Conservation (phyloP, 768 basidiomycete genomes). For the Leccinellum albellum region DNA sequence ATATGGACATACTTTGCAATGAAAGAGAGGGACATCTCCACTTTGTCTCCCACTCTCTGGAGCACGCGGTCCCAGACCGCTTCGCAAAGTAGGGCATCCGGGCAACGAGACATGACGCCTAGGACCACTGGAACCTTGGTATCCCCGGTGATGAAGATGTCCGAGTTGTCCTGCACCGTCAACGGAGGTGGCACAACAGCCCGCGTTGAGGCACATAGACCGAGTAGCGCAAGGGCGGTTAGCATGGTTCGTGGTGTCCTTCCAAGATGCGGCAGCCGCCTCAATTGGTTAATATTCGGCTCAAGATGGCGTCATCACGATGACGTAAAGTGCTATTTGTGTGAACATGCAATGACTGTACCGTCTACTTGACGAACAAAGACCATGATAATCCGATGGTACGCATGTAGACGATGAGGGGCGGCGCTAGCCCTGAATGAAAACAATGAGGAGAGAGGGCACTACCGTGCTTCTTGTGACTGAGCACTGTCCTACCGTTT, state of each 20-base stretch:
- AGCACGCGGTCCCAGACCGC: constrained; percentile 70
- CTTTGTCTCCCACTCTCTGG: constrained; percentile 54
- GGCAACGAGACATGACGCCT: constrained; percentile 70
- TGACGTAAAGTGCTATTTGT: constrained; percentile 21
- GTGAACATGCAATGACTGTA: not conserved
- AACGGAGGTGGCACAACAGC: constrained; percentile 15
- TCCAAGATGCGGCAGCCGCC: not conserved
- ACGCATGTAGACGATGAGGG: constrained; percentile 11
- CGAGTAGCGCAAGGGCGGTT: constrained; percentile 14
- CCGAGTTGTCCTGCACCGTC: constrained; percentile 19
- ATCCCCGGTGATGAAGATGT: constrained; percentile 11
- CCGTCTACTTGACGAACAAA: constrained; percentile 2
- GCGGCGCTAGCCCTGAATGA: constrained; percentile 20
- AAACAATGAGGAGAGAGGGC: constrained; percentile 29
- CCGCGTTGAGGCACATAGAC: constrained; percentile 9
- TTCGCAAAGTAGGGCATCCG: constrained; percentile 83
- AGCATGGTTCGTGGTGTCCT: constrained; percentile 23
- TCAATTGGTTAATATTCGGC: not conserved
- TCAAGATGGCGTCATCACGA: constrained; percentile 24
- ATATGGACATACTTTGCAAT: constrained; percentile 59
- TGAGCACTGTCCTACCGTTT: constrained; percentile 50
- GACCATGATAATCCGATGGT: constrained; percentile 7
- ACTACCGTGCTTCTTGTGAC: constrained; percentile 32
- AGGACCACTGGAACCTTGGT: constrained; percentile 49
- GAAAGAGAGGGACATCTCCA: constrained; percentile 68